Evolutionary conservation across 2,329 filamentous ascomycete species (phyloP).

Genomic region (Fusarium gaditjirri): DNA sequence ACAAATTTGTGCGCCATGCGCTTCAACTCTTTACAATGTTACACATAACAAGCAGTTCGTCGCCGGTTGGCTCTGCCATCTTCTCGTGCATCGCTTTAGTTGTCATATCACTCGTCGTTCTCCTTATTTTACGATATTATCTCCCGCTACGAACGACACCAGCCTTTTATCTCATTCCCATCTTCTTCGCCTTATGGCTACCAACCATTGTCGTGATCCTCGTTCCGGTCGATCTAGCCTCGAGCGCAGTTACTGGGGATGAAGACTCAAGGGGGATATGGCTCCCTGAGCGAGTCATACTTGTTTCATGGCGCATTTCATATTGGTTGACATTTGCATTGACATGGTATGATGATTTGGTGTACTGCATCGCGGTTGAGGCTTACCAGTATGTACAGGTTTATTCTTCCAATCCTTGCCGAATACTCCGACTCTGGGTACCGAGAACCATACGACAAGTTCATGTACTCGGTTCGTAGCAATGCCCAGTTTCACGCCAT

Average conservation of each 20-base stretch:
- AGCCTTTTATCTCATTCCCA: constrained; percentile 87
- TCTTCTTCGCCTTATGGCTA: constrained; percentile 95
- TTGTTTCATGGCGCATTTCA: constrained; percentile 92
- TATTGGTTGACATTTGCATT: constrained; percentile 98
- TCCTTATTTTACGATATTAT: constrained; percentile 89
- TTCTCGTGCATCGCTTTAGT: constrained; percentile 80
- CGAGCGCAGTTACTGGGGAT: constrained; percentile 79
- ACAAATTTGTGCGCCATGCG: constrained; percentile 44
- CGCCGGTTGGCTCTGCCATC: constrained; percentile 80
- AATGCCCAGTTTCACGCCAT: constrained; percentile 92
- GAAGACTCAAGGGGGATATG: constrained; percentile 82
- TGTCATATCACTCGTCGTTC: constrained; percentile 77
- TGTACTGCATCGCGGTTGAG: not conserved
- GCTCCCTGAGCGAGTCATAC: constrained; percentile 79
- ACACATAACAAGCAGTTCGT: constrained; percentile 63
- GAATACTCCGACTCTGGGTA: constrained; percentile 97
- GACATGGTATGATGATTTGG: constrained; percentile 75
- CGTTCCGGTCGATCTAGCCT: constrained; percentile 95
- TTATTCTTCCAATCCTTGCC: constrained; percentile 90
- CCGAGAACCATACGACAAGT: constrained; percentile 81
- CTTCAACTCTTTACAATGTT: constrained; percentile 56
- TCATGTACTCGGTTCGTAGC: constrained; percentile 84
- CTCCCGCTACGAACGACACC: constrained; percentile 91
- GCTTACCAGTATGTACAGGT: constrained; percentile 61
- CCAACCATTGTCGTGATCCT: constrained; percentile 91